Evolutionary conservation across 2,329 filamentous ascomycete genomes (phyloP), one percentile per base, ranked within the genome.

Genomic region (Phaeomoniella chlamydospora): DNA sequence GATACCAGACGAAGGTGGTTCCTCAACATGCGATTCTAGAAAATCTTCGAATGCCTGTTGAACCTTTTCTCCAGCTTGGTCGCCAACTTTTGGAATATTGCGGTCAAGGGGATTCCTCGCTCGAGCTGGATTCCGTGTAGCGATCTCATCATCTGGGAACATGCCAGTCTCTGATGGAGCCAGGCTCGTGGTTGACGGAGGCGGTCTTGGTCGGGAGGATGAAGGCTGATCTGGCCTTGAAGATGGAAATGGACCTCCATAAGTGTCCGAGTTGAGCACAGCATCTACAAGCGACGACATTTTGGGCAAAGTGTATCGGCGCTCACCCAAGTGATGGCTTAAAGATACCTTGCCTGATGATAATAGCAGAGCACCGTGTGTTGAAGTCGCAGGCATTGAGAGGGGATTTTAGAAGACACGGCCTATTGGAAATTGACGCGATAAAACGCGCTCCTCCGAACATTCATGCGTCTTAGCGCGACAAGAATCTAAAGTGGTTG

Each of bases 31-130:
- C 55, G 64, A 66, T 46, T 78, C 74, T n/a, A 79, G 57, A 45
- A 79, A 69, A 46, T 70, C 67, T 50, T 77, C 70, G 47, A 79
- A 79, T 15, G 70, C 65, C 41, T 70, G 60, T 37, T 70, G 69
- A n/a, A 79, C 63, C 37, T 70, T 70, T 47, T 77, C 72, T 48
- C 70, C 74, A 1, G 71, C 72, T 29, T 67, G 59, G 46, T 79
- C 74, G 31, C 72, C 63, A 6, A 77, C 69, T 39, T 65, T 64
- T 0, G 72, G 69, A 3, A 77, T 65, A 31, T 72, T 72, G 36
- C 63, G 51, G 22, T 59, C 55, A 41, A 55, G 55, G 6, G 69
- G 65, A 38, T 67, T 64, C 39, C 57, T 57, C 34, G 68, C 64
- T 40, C 64, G 54, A 29, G 58, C 59, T 29, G 58, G 49, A 18